phyloP scores from a whole-genome alignment of 352 stramenopile genomes.

The Saprolegnia parasitica region DNA sequence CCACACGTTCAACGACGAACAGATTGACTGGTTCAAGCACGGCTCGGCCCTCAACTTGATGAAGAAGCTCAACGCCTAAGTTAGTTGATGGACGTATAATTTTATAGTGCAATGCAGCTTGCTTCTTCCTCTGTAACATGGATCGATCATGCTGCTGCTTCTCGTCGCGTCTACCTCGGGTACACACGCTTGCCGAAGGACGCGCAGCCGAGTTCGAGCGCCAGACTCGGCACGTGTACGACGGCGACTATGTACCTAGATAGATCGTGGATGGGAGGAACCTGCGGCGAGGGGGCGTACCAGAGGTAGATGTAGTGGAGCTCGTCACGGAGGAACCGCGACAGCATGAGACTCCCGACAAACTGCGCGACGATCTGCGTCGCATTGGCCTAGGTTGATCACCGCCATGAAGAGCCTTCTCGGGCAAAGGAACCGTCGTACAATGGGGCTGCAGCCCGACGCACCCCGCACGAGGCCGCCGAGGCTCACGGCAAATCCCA shows the following conservation, averaged over 20 bases:
- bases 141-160: too few relatives aligned
- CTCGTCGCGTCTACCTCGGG: too few relatives aligned
- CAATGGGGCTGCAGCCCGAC: neutral
- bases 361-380: slow-evolving; percentile 57
- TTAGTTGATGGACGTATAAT: slow-evolving; percentile 35
- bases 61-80: slow-evolving; percentile 82
- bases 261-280: neutral
- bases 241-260: slow-evolving; percentile 32
- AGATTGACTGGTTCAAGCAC: slow-evolving; percentile 94
- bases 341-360: slow-evolving; percentile 54
- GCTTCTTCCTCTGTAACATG: neutral
- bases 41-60: slow-evolving; percentile 92
- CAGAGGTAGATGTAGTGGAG: slow-evolving; percentile 44
- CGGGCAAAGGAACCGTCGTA: neutral
- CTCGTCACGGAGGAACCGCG: slow-evolving; percentile 44
- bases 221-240: slow-evolving; percentile 28
- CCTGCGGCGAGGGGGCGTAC: too few relatives aligned
- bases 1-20: slow-evolving; percentile 93
- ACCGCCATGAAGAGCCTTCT: neutral
- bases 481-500: slow-evolving; percentile 1
- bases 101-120: slow-evolving; percentile 35
- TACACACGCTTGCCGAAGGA: slow-evolving; percentile 24
- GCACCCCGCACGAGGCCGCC: neutral
- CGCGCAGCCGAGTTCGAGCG: slow-evolving; percentile 19
- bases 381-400: slow-evolving; percentile 39